Conservation (phyloP, 2,329 filamentous ascomycete species). For the Aspergillus eucalypticola region DNA sequence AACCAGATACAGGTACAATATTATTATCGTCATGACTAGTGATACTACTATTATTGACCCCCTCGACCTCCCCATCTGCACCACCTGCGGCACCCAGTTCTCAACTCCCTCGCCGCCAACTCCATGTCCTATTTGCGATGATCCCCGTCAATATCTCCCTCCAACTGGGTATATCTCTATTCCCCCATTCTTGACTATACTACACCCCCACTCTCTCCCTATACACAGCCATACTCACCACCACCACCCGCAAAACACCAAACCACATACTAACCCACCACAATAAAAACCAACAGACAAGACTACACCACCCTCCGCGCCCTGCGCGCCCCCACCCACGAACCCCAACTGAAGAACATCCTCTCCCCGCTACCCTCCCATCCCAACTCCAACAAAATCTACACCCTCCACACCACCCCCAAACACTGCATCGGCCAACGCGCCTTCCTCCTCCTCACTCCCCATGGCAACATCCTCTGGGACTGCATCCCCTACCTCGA, state of each 20-base stretch:
- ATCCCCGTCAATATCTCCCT: constrained; percentile 33
- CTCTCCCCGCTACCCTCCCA: constrained; percentile 21
- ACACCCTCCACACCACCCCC: constrained; percentile 41
- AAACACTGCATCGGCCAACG: constrained; percentile 75
- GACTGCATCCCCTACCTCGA: constrained; percentile 74
- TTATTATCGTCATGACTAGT: constrained; percentile 4
- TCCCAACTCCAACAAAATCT: constrained; percentile 2
- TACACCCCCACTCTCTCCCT: not conserved
- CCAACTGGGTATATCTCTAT: constrained; percentile 24
- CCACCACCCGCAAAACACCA: too few species aligned
- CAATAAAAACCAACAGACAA: constrained; percentile 17
- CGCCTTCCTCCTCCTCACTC: constrained; percentile 66
- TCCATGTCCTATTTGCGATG: constrained; percentile 35
- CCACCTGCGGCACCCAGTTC: constrained; percentile 31
- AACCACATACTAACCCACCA: not conserved
- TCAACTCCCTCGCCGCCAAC: constrained; percentile 15
- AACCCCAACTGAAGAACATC: constrained; percentile 22
- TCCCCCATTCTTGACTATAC: not conserved
- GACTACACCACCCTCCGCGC: constrained; percentile 31
- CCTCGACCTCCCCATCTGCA: constrained; percentile 29
- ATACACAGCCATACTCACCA: not conserved
- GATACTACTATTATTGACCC: not conserved
- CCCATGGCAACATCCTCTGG: constrained; percentile 73
- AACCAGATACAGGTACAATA: too few species aligned
- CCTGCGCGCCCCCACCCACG: constrained; percentile 20